Base-by-base conservation (phyloP, 108 stramenopile species). In the Skeletonema costatum region DNA sequence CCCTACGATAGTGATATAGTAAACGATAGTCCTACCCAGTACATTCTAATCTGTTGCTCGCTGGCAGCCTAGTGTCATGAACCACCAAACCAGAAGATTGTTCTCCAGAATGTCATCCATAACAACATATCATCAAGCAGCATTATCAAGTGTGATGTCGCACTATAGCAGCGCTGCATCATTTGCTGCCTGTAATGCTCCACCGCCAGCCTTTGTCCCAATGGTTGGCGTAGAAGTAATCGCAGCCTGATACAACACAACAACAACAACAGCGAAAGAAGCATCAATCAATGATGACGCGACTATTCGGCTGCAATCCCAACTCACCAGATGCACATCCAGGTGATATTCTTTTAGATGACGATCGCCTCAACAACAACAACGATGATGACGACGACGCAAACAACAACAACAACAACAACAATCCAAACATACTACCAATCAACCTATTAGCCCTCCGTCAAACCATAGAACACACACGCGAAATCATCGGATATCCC, bases 401-500 rank as follows among this genome's bases (percentile, higher is more conserved):
- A n/a, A n/a, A 8, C 3, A 0, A 44, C 44, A 46, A 25, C 44
- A 41, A 38, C 65, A 66, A 21, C 5, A 32, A 53, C 21, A 59
- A 30, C 25, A 58, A 33, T 59, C 11, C 42, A 9, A 33, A 32
- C 46, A 25, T 50, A 7, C 32, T 63, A n/a, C 70, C 70, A 3
- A 76, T 82, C 53, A 41, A 75, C 29, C 50, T 76, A 25, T 2
- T 48, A 21, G 71, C 75, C 19, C 75, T 82, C 62, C 75, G 64
- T 4, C 61, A 65, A 9, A 93, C 92, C 2, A 67, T 93, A 4
- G 21, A 69, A 10, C 38, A 44, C 12, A 90, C 89, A 3, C 82
- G 88, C 13, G 71, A 83, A 17, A 73, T 85, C 14, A 42, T 95
- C 10, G 90, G 88, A 9, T 91, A 93, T 70, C 80, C 87, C 19